These are phyloP conservation scores for Trichoderma breve DNA, from an alignment of 2,329 filamentous ascomycete genomes.

Conservation along the genomic window DNA sequence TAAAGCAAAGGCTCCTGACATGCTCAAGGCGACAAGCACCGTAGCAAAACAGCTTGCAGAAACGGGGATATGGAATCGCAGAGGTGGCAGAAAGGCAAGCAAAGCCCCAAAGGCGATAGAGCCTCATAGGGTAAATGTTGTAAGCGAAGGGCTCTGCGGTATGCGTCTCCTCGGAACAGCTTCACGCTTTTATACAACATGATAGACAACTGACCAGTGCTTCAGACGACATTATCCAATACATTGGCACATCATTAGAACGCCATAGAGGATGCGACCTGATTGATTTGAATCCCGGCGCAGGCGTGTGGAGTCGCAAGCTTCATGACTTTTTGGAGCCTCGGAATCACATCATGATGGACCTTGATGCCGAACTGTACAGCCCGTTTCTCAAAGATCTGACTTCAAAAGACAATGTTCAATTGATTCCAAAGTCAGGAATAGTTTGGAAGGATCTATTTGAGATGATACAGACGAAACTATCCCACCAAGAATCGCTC, in stretches of 20 bases:
- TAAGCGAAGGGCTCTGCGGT: constrained; percentile 52
- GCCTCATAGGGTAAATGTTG: constrained; percentile 50
- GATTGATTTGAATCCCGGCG: constrained; percentile 81
- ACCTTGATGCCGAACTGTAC: constrained; percentile 63
- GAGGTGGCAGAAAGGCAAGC: constrained; percentile 21
- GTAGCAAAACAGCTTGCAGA: constrained; percentile 29
- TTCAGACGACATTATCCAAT: constrained; percentile 66
- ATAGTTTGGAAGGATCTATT: constrained; percentile 60
- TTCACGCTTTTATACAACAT: not conserved
- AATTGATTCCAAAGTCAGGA: constrained; percentile 55
- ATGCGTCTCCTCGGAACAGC: constrained; percentile 21
- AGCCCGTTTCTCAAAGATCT: constrained; percentile 59
- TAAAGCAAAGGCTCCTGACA: constrained; percentile 18
- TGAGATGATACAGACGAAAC: constrained; percentile 47
- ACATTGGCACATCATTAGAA: constrained; percentile 66
- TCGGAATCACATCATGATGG: constrained; percentile 78
- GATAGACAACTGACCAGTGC: not conserved
- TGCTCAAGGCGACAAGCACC: constrained; percentile 22
- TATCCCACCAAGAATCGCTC: constrained; percentile 54
- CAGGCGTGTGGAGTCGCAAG: constrained; percentile 73
- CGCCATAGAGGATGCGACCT: constrained; percentile 77
- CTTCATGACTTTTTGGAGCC: constrained; percentile 74
- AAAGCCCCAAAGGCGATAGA: constrained; percentile 24
- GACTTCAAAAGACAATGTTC: constrained; percentile 46
- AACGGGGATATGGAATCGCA: constrained; percentile 30